Evolutionary conservation across 495 filamentous ascomycete genomes (phyloP).

Genomic region (Lasiosphaeria hispida): DNA sequence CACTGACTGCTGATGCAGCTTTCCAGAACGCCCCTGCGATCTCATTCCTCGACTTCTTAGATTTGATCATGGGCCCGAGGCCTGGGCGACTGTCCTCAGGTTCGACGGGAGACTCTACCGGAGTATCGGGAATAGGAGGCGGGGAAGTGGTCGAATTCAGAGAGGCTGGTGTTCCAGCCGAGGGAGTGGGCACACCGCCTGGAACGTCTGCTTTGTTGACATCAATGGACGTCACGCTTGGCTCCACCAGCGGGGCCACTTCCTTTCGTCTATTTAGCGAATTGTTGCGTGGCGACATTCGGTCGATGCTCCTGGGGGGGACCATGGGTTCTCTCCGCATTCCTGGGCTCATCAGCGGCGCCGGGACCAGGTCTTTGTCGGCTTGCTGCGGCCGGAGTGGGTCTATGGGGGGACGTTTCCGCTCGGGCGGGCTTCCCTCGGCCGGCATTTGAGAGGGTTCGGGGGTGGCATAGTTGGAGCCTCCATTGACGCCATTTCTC

Average conservation of each 20-base stretch:
- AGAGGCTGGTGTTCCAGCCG: slow-evolving; percentile 23
- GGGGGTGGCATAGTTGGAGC: slow-evolving; percentile 36
- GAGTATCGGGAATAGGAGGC: slow-evolving; percentile 19
- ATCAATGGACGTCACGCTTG: slow-evolving; percentile 21
- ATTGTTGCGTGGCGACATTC: slow-evolving; percentile 40
- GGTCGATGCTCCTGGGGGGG: slow-evolving; percentile 47
- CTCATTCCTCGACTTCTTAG: slow-evolving; percentile 63
- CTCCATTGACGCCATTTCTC: slow-evolving; percentile 44
- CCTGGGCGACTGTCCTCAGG: slow-evolving; percentile 66
- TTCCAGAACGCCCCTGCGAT: slow-evolving; percentile 78
- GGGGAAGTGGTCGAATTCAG: slow-evolving; percentile 23
- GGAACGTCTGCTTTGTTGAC: slow-evolving; percentile 10
- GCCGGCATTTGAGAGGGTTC: slow-evolving; percentile 27
- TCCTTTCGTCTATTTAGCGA: slow-evolving; percentile 25
- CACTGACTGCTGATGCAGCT: slow-evolving; percentile 72
- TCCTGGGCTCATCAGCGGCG: slow-evolving; percentile 51
- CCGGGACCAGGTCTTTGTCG: slow-evolving; percentile 49
- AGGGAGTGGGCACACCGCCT: slow-evolving; percentile 19
- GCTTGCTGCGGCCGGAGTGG: slow-evolving; percentile 39
- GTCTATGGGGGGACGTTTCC: slow-evolving; percentile 54
- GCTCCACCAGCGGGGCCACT: slow-evolving; percentile 17
- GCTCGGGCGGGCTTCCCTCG: slow-evolving; percentile 46
- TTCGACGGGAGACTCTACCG: slow-evolving; percentile 31
- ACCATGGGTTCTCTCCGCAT: slow-evolving; percentile 43
- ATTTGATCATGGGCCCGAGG: slow-evolving; percentile 85